Percentiles rank a stretch among this genome's conserved stretches.
phyloP scores from a whole-genome alignment of 2,329 filamentous ascomycete species.

The Aspergillus sp. region DNA sequence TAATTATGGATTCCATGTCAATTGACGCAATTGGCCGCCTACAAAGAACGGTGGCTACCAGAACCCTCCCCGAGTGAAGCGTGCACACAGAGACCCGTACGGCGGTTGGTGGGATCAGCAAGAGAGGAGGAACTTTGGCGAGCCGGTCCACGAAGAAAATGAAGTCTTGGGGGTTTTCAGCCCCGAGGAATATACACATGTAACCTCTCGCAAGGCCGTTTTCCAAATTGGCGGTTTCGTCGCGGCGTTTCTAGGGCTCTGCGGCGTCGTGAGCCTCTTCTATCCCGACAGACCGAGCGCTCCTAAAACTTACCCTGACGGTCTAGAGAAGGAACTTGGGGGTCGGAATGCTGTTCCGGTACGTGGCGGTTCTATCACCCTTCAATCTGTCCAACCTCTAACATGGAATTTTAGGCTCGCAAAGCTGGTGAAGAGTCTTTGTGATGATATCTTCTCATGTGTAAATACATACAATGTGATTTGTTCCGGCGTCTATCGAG shows the following conservation, averaged over 20 bases:
- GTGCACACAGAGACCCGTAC: slow-evolving; percentile 89
- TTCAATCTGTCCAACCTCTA: slow-evolving; percentile 9
- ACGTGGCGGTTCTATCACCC: slow-evolving; percentile 38
- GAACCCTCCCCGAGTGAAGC: slow-evolving; percentile 66
- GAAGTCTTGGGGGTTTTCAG: slow-evolving; percentile 89
- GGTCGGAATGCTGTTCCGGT: slow-evolving; percentile 67
- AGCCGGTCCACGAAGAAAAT: slow-evolving; percentile 95
- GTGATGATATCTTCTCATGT: slow-evolving; percentile 32
- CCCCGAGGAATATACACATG: slow-evolving; percentile 85
- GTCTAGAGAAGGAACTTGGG: slow-evolving; percentile 72
- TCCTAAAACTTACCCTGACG: slow-evolving; percentile 67
- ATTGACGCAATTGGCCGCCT: slow-evolving; percentile 18
- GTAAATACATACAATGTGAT: slow-evolving; percentile 43
- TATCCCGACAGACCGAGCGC: slow-evolving; percentile 72
- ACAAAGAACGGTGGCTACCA: slow-evolving; percentile 48
- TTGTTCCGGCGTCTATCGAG: slow-evolving; percentile 33
- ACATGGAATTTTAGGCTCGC: slow-evolving; percentile 33
- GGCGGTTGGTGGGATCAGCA: slow-evolving; percentile 97
- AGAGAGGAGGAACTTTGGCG: slow-evolving; percentile 94
- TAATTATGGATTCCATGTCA: not conserved
- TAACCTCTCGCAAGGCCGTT: slow-evolving; percentile 68
- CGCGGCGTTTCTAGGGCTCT: slow-evolving; percentile 61
- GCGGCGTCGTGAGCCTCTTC: slow-evolving; percentile 65
- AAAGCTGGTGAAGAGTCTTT: slow-evolving; percentile 39
- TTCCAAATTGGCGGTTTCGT: slow-evolving; percentile 70